These are phyloP conservation scores for Hirsutella minnesotensis DNA, from an alignment of 2,329 filamentous ascomycete species.

Conservation along the genomic window DNA sequence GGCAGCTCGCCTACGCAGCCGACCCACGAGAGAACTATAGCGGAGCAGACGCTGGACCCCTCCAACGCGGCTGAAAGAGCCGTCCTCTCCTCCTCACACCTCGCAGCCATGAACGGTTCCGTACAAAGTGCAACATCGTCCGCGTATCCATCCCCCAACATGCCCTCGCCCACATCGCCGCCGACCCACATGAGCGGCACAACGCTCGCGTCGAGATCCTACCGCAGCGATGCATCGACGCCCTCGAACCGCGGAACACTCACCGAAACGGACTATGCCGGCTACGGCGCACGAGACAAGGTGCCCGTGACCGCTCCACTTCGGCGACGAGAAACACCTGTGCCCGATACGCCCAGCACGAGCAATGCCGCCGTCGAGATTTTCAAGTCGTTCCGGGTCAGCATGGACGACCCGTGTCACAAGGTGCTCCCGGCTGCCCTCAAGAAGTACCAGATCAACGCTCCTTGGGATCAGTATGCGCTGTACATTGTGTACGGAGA, in stretches of 20 bases:
- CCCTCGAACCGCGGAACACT: constrained; percentile 44
- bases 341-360: constrained; percentile 46
- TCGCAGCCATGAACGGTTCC: constrained; percentile 57
- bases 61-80: constrained; percentile 56
- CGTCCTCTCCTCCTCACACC: constrained; percentile 54
- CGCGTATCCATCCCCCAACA: constrained; percentile 51
- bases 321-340: constrained; percentile 50
- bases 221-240: constrained; percentile 43
- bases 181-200: constrained; percentile 40
- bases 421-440: constrained; percentile 92
- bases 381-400: constrained; percentile 97
- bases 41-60: constrained; percentile 56
- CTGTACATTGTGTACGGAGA: constrained; percentile 98
- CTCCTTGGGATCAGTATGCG: constrained; percentile 94
- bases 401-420: constrained; percentile 95
- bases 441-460: constrained; percentile 97
- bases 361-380: constrained; percentile 69
- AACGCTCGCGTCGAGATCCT: constrained; percentile 50
- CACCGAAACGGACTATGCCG: constrained; percentile 31
- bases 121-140: constrained; percentile 31
- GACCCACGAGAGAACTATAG: constrained; percentile 52
- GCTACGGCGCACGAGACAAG: constrained; percentile 19
- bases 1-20: constrained; percentile 64
- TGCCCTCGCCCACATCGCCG: constrained; percentile 60
- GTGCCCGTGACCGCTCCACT: constrained; percentile 23